Evolutionary conservation across 2,329 filamentous ascomycete species (phyloP).

Genomic region (Fusarium sp.): DNA sequence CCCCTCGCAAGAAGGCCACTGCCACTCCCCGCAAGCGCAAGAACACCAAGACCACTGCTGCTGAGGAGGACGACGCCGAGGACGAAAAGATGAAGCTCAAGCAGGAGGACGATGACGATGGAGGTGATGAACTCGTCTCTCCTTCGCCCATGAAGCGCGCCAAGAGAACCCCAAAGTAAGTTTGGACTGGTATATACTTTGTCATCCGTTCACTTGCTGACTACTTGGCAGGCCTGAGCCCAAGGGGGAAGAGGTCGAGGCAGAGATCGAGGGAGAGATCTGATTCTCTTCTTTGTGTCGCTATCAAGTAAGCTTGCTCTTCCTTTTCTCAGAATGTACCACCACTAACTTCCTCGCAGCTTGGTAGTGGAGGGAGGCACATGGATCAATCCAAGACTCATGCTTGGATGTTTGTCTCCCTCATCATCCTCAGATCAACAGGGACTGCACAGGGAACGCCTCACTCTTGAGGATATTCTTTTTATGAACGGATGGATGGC

Average conservation of each 20-base stretch:
- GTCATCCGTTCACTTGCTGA: conserved; percentile 2
- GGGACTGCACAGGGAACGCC: background rate
- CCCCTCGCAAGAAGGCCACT: conserved; percentile 42
- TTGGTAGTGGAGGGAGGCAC: background rate
- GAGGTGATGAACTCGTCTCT: conserved; percentile 1
- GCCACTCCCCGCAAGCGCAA: conserved; percentile 48
- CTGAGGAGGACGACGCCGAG: conserved; percentile 41
- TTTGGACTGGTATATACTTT: background rate
- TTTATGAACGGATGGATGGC: background rate
- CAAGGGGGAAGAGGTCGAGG: conserved; percentile 8
- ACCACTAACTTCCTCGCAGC: background rate
- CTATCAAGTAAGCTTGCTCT: conserved; percentile 2
- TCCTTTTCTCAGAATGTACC: background rate
- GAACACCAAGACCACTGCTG: conserved; percentile 37
- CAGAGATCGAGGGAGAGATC: background rate
- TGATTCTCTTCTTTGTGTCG: background rate
- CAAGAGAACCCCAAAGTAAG: conserved; percentile 38
- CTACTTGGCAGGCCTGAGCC: conserved; percentile 25
- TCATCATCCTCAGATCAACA: background rate
- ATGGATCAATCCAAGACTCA: background rate
- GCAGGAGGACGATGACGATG: conserved; percentile 36
- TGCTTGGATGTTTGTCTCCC: background rate
- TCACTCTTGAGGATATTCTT: background rate
- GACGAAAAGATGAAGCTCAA: conserved; percentile 44
- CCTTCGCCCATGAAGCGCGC: conserved; percentile 41